These are phyloP conservation scores for Saturnispora quitensis DNA, from an alignment of 805 yeast genomes.

Conservation along the genomic window DNA sequence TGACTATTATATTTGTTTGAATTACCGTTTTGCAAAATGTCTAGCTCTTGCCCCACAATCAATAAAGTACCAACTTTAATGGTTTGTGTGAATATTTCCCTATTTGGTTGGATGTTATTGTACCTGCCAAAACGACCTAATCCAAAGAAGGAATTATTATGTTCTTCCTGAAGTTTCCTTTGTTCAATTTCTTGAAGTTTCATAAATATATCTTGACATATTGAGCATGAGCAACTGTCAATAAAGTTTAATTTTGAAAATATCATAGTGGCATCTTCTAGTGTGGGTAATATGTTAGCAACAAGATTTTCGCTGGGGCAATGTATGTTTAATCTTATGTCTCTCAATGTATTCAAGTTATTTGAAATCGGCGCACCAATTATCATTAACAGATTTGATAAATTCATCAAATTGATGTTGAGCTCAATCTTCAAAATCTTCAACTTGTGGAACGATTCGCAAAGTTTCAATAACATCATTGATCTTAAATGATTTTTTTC, in stretches of 20 bases:
- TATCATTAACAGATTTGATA: conserved; percentile 27
- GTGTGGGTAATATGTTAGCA: conserved; percentile 21
- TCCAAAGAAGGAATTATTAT: conserved; percentile 5
- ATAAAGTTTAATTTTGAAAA: conserved; percentile 25
- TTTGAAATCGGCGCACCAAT: conserved; percentile 25
- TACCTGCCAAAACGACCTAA: conserved; percentile 9
- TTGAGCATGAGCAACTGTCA: conserved; percentile 19
- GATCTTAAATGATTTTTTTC: conserved; percentile 28
- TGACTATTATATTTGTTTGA: conserved; percentile 6
- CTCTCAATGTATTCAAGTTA: conserved; percentile 18
- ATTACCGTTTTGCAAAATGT: conserved; percentile 15
- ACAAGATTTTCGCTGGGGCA: conserved; percentile 26
- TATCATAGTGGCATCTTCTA: conserved; percentile 23
- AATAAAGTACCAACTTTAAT: conserved; percentile 25
- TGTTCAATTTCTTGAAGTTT: conserved; percentile 1
- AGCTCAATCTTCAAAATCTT: conserved; percentile 19
- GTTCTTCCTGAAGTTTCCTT: background rate
- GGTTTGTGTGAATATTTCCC: conserved; percentile 17
- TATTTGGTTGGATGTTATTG: conserved; percentile 1
- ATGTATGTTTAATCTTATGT: conserved; percentile 21
- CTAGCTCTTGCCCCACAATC: conserved; percentile 27
- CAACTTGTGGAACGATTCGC: conserved; percentile 21
- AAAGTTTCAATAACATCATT: conserved; percentile 24
- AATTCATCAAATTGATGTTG: conserved; percentile 21
- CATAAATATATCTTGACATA: conserved; percentile 15